phyloP scores from a whole-genome alignment of 306 rosid species.

The Erythrophleum fordii region DNA sequence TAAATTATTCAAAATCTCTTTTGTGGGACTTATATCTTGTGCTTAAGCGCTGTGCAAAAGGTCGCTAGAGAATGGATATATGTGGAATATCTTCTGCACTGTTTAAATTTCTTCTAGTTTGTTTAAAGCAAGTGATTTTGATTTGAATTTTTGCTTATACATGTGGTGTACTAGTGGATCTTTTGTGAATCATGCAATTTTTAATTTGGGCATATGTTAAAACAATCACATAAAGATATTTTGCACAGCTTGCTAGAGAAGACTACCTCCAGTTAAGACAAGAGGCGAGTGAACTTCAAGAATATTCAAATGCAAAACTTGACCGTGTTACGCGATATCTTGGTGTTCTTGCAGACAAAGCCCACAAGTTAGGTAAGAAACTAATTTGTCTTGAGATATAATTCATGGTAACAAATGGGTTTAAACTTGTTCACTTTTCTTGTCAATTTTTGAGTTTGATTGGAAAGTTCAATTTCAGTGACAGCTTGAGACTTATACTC shows the following conservation, averaged over 20 bases:
- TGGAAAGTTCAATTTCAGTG: slow-evolving; percentile 32
- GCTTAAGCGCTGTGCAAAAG: neutral
- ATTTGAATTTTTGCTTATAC: slow-evolving; percentile 26
- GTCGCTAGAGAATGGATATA: slow-evolving; percentile 7
- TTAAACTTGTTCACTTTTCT: slow-evolving; percentile 13
- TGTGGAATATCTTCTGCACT: slow-evolving; percentile 3
- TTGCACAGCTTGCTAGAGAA: slow-evolving; percentile 84
- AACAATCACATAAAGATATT: slow-evolving; percentile 38
- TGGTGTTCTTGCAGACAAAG: slow-evolving; percentile 90
- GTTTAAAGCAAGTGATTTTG: slow-evolving; percentile 19
- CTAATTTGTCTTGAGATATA: slow-evolving; percentile 18
- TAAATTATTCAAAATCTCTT: slow-evolving; percentile 4
- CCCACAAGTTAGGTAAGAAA: slow-evolving; percentile 76
- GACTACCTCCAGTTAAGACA: slow-evolving; percentile 85
- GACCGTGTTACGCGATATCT: slow-evolving; percentile 93
- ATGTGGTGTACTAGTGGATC: slow-evolving; percentile 22
- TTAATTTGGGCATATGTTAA: slow-evolving; percentile 37
- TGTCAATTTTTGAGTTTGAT: slow-evolving; percentile 13
- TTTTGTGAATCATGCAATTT: slow-evolving; percentile 17
- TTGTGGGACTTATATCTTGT: neutral
- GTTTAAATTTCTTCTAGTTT: slow-evolving; percentile 16
- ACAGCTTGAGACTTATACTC: slow-evolving; percentile 26
- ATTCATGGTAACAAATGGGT: slow-evolving; percentile 25
- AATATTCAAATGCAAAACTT: slow-evolving; percentile 90
- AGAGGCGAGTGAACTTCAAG: slow-evolving; percentile 93